These are phyloP conservation scores for Phytophthora gonapodyides DNA, from an alignment of 352 stramenopile species.

Conservation along the genomic window DNA sequence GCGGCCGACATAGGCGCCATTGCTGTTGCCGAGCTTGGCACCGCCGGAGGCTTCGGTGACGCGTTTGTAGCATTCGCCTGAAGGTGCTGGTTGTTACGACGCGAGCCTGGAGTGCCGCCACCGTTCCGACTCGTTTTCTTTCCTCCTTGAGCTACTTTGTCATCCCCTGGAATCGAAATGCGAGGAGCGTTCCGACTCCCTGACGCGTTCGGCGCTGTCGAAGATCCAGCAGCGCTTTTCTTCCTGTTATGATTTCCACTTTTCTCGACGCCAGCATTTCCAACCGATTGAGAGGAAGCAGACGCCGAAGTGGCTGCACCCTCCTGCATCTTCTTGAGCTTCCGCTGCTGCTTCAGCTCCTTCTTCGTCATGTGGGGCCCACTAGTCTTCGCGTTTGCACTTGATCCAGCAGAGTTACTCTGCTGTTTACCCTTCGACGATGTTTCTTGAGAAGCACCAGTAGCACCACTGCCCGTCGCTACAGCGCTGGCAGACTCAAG, in stretches of 20 bases:
- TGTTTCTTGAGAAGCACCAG: slow-evolving; percentile 21
- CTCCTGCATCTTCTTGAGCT: slow-evolving; percentile 73
- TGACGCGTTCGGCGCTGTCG: slow-evolving; percentile 13
- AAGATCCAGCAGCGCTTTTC: slow-evolving; percentile 27
- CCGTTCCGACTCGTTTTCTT: slow-evolving; percentile 54
- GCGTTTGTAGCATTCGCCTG: slow-evolving; percentile 16
- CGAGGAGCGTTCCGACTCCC: slow-evolving; percentile 25
- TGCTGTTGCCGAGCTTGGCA: slow-evolving; percentile 1
- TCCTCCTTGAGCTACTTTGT: slow-evolving; percentile 36
- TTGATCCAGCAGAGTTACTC: slow-evolving; percentile 8
- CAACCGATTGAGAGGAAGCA: slow-evolving; percentile 16
- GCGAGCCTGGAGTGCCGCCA: slow-evolving; percentile 31
- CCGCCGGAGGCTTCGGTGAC: slow-evolving; percentile 19
- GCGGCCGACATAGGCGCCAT: slow-evolving; percentile 5
- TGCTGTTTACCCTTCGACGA: slow-evolving; percentile 32
- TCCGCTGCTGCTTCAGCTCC: slow-evolving; percentile 72
- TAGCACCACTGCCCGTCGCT: slow-evolving; percentile 1
- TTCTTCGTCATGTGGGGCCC: slow-evolving; percentile 56
- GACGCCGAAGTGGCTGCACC: slow-evolving; percentile 14
- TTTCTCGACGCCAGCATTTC: slow-evolving; percentile 28
- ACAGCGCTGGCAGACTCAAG: slow-evolving; percentile 36
- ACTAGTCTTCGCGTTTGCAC: slow-evolving; percentile 32
- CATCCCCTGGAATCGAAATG: slow-evolving; percentile 41
- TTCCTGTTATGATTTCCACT: slow-evolving; percentile 26
- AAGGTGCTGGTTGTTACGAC: slow-evolving; percentile 35